A percentile compares a stretch with the other conserved stretches of the same genome.
These are phyloP conservation scores for Diaporthe capsici DNA, from an alignment of 2,329 filamentous ascomycete species.

Conservation along the genomic window DNA sequence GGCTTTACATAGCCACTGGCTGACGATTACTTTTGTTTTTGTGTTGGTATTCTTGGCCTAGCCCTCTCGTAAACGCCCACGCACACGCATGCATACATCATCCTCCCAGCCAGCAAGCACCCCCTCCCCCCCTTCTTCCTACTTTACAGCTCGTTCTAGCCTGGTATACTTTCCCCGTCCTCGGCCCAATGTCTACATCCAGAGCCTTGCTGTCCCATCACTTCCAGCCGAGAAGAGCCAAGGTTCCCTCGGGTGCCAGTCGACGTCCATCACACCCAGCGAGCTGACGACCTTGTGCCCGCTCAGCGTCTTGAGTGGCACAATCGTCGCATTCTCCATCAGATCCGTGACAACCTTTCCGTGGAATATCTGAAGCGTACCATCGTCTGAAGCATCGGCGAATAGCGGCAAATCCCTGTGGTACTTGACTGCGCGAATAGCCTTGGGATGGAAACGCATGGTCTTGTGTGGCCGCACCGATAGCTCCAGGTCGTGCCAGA, in stretches of 20 bases:
- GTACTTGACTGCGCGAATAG: conserved; percentile 90
- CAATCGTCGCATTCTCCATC: conserved; percentile 96
- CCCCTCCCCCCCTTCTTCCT: not conserved
- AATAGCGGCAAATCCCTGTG: conserved; percentile 89
- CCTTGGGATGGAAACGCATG: conserved; percentile 92
- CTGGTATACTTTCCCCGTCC: not conserved
- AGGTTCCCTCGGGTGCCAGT: conserved; percentile 95
- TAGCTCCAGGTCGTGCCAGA: conserved; percentile 98
- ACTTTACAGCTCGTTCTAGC: not conserved
- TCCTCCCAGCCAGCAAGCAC: not conserved
- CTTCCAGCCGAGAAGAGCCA: conserved; percentile 96
- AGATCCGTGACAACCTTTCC: conserved; percentile 94
- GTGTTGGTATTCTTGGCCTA: conserved; percentile 39
- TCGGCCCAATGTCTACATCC: conserved; percentile 69
- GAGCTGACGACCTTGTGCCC: conserved; percentile 90
- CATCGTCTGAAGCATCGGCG: conserved; percentile 95
- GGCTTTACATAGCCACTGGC: conserved; percentile 22
- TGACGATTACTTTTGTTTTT: conserved; percentile 26
- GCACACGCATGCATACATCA: conserved; percentile 36
- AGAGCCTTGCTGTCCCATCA: conserved; percentile 92
- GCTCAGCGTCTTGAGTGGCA: conserved; percentile 92
- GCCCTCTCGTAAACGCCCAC: conserved; percentile 41
- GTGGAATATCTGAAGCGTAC: conserved; percentile 95
- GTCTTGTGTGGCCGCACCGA: conserved; percentile 95
- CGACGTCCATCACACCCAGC: conserved; percentile 91